Base-by-base conservation (phyloP, 2,329 filamentous ascomycete species). In the Talaromyces sp. region DNA sequence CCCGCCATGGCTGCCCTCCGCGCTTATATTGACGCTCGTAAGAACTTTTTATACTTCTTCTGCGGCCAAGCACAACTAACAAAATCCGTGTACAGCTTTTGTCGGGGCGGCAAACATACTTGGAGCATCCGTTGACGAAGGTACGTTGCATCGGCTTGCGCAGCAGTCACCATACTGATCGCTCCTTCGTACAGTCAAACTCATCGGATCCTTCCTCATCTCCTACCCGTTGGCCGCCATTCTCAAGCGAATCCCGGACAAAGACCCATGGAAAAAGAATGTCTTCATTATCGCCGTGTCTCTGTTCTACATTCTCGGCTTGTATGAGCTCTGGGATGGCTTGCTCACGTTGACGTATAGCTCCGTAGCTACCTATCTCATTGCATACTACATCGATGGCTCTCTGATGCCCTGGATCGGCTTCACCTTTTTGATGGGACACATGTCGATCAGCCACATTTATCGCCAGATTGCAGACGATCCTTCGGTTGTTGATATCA, bases 321-420 rank as follows among this genome's bases (percentile, higher is more conserved):
- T 99, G 3, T 99, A 96, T 78, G 91, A 96, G 74, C 85, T 99
- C 58, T 98, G 94, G 93, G 83, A 81, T 77, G 96, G 95, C 64
- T 79, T 96, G 15, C 85, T 86, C 45, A 97, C 93, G 2, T 81
- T 99, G 45, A 76, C 91, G 66, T 88, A 96, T 75, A 93, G 91
- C 74, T 88, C 94, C 0, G 86, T 85, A 19, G 93, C 88, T 59
- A 87, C 91, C 60, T 99, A 97, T 75, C 82, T 85, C 69, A 95
- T 99, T 71, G 91, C 94, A 61, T 88, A 90, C 70, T 93, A 89
- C 75, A 82, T 98, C 53, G 86, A 92, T 70, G 93, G 92, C 22
- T 92, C 92, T 0, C 91, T 94, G 75, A 99, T 99, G 95, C 95
- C 95, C 81, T 99, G 95, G 95, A 84, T 97, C 59, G 93, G 89